Conservation (phyloP, 176 grass and related monocot species). For the Musa beccarii region DNA sequence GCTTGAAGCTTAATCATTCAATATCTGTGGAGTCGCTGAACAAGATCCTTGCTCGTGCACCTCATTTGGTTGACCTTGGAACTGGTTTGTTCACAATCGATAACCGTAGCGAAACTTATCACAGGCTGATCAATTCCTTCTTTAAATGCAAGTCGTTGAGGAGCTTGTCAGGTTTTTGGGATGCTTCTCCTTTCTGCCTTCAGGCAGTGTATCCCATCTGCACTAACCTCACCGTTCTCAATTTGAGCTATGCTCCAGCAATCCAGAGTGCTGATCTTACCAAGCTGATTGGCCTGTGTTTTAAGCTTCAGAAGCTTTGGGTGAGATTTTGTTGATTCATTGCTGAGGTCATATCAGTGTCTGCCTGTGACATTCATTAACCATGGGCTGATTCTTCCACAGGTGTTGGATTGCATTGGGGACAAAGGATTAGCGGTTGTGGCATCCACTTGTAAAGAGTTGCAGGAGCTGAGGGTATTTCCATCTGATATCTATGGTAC, state of each 20-base stretch:
- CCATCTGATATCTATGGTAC: conserved; percentile 1
- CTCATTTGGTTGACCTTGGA: neutral
- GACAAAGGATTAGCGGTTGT: conserved; percentile 7
- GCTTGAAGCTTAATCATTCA: too few relatives aligned
- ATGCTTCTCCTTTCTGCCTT: neutral
- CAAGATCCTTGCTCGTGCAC: conserved; percentile 1
- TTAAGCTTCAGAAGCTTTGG: conserved; percentile 10
- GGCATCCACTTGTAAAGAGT: neutral
- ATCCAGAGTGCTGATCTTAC: neutral
- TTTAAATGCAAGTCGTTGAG: neutral
- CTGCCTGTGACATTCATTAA: neutral
- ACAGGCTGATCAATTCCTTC: neutral
- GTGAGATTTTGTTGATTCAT: neutral
- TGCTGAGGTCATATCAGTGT: neutral
- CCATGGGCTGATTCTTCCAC: neutral
- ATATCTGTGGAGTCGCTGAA: neutral
- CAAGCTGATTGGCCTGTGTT: neutral
- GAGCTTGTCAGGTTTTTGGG: conserved; percentile 2
- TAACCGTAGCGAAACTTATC: neutral
- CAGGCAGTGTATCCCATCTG: neutral
- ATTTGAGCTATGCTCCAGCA: conserved; percentile 10
- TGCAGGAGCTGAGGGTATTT: conserved; percentile 8
- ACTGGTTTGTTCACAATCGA: conserved; percentile 1
- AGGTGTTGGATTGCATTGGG: conserved; percentile 8
- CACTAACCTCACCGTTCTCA: neutral